Base-by-base conservation (phyloP, 306 rosid genomes). In the Prunus campanulata region DNA sequence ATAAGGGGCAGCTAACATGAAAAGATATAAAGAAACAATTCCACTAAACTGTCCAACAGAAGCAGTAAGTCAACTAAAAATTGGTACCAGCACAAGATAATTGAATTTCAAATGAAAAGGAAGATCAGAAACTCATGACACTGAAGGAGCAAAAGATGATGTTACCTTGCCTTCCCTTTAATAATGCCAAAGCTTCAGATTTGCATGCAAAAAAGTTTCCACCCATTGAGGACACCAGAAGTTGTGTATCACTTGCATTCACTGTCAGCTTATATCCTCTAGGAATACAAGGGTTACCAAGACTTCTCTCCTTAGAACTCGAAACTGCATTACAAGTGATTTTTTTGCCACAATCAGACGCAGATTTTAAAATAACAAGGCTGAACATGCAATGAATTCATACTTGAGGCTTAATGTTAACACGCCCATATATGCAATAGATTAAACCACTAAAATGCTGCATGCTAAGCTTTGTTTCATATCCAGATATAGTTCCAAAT, bases 171-270 rank as follows among this genome's bases (percentile, higher is more conserved):
- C 73, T 64, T 49, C 70, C 82, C 78, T 84, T 74, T n/a, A 87
- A 79, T 55, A 74, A 44, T 68, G 85, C 57, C 52, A 46, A 42
- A 60, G 83, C 81, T 72, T 82, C 82, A 30, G 79, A 80, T 82
- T 78, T 87, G 82, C 90, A 87, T 6, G 66, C 48, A 3, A 85
- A 84, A 73, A 84, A 87, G 68, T 87, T 87, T 77, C 90, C 90
- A 76, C 84, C 19, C 85, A 79, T 67, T 66, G 64, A 66, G 70
- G 81, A 57, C 27, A 39, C 51, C 35, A 64, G 68, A 25, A 49
- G 78, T 42, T 82, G 56, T 42, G 32, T 69, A 75, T 81, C 25
- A 57, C 82, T 80, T 49, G 85, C 66, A 74, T 78, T 83, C 62
- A 72, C 71, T 30, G 66, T 66, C 78, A 72, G 62, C 51, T 81